Evolutionary conservation across 495 filamentous ascomycete genomes (phyloP), one percentile per base, ranked within the genome.

Genomic region (Xylaria nigripes): DNA sequence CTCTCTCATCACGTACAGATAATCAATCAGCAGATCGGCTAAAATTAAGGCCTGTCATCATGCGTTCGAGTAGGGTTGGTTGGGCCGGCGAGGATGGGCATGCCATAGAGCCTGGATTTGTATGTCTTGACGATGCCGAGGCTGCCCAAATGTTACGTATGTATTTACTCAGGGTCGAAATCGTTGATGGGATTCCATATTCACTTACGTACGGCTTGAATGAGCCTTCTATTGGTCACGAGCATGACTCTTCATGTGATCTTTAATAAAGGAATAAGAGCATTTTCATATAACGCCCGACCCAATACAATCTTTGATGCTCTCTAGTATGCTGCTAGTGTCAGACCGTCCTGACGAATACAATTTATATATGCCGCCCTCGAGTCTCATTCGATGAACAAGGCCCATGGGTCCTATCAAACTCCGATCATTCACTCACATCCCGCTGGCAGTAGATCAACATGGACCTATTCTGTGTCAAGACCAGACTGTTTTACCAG

Each of bases 401-500:
- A 22, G 23, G 19, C 13, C 32, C 4, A 10, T 40, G 36, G n/a
- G 3, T 40, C 16, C n/a, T 8, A 12, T 18, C 5, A 40, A 40
- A 2, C 16, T 4, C 36, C 32, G 15, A 36, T 29, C 32, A 36
- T 13, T 36, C 4, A 36, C 6, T 2, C 36, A 18, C 36, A 40
- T 40, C 36, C n/a, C 12, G 36, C 13, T 5, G 16, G 18, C 8
- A 32, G 9, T 44, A 51, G 24, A 34, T 18, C 19, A 25, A 13
- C 21, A 32, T 7, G 21, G 42, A 24, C 43, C 32, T 64, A 65
- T 45, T 67, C 65, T 36, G 59, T 64, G 61, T 70, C 69, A 47
- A 78, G 58, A 22, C 75, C 74, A 22, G 75, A 70, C 61, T 78
- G 72, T 66, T 66, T 75, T 42, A 76, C 73, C 24, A 78, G 57